These are phyloP conservation scores for Chimonanthus praecox DNA, from an alignment of 164 flowering plant species.

Conservation along the genomic window DNA sequence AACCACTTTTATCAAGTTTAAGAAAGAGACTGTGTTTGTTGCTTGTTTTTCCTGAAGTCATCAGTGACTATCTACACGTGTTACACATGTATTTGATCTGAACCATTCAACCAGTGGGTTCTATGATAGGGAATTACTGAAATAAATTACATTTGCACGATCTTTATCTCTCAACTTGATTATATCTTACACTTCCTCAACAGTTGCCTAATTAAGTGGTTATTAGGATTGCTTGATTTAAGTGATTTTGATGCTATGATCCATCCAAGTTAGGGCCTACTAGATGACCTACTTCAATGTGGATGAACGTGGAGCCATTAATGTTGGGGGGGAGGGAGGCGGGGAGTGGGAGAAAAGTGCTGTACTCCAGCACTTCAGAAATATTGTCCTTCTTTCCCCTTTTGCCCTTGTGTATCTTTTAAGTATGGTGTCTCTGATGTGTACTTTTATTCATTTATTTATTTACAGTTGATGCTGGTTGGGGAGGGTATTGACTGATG, in stretches of 20 bases:
- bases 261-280: no score
- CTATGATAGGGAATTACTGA: no score
- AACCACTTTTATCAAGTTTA: no score
- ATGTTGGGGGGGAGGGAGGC: no score
- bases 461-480: slow-evolving; percentile 67
- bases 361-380: neutral
- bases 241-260: no score
- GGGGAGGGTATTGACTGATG: slow-evolving; percentile 89
- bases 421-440: neutral
- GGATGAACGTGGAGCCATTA: neutral
- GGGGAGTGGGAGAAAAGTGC: neutral
- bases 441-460: neutral
- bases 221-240: no score
- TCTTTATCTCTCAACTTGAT: neutral
- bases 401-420: neutral
- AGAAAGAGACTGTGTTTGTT: neutral
- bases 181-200: neutral
- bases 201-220: no score
- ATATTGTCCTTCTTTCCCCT: neutral
- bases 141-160: neutral
- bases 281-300: no score
- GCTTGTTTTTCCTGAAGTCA: neutral
- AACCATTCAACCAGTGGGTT: neutral
- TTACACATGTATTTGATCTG: neutral
- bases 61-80: neutral